phyloP scores from a whole-genome alignment of 1,139 yeast genomes.

The Yamadazyma diospyri region DNA sequence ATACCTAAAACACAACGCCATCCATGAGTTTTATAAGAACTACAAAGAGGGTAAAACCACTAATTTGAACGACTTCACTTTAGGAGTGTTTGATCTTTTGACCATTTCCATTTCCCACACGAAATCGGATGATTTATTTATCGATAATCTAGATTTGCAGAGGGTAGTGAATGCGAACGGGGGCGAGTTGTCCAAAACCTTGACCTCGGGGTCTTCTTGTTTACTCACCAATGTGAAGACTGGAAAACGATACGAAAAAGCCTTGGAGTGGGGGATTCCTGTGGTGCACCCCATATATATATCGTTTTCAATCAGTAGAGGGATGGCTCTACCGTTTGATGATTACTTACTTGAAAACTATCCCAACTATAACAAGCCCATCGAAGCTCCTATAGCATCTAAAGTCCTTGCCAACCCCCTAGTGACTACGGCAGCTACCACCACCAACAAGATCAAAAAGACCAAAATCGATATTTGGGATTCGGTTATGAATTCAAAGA shows the following conservation, averaged over 20 bases:
- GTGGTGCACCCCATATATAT: slow-evolving; percentile 78
- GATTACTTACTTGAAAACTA: slow-evolving; percentile 35
- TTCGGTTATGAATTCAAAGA: slow-evolving; percentile 38
- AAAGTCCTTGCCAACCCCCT: slow-evolving; percentile 1
- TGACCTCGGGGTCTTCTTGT: slow-evolving; percentile 50
- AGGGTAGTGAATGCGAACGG: slow-evolving; percentile 48
- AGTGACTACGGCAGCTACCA: neutral
- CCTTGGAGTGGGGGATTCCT: slow-evolving; percentile 65
- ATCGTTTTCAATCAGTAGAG: slow-evolving; percentile 56
- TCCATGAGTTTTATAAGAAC: slow-evolving; percentile 9
- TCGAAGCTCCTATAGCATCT: slow-evolving; percentile 4
- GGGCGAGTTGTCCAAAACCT: slow-evolving; percentile 55
- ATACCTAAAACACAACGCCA: slow-evolving; percentile 34
- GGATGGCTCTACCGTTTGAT: slow-evolving; percentile 51
- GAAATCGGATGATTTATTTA: slow-evolving; percentile 20
- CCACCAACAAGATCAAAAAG: slow-evolving; percentile 17
- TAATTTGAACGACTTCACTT: slow-evolving; percentile 21
- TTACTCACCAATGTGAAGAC: slow-evolving; percentile 49
- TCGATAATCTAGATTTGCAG: slow-evolving; percentile 6
- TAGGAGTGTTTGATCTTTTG: slow-evolving; percentile 47
- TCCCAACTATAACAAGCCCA: slow-evolving; percentile 9
- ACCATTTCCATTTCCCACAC: slow-evolving; percentile 55
- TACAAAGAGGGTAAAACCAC: slow-evolving; percentile 30
- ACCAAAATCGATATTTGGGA: slow-evolving; percentile 40
- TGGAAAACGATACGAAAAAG: slow-evolving; percentile 64